These are phyloP conservation scores for Wickerhamiella qilinensis DNA, from an alignment of 805 yeast species.

Conservation along the genomic window DNA sequence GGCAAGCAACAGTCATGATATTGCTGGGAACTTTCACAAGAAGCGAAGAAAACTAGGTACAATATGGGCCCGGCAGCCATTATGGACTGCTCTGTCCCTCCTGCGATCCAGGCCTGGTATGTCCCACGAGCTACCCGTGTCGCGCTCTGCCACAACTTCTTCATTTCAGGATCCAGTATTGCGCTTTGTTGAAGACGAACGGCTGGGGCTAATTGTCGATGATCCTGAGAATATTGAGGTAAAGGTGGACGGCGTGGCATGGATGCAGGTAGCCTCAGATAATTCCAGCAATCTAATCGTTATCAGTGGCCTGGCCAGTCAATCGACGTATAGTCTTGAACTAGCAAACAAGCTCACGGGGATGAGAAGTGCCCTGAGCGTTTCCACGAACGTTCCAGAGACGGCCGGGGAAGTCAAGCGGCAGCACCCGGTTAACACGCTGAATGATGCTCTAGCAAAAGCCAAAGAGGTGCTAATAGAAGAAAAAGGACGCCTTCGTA, in stretches of 20 bases:
- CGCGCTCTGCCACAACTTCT: neutral
- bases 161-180: constrained; percentile 17
- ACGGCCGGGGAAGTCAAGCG: constrained; percentile 23
- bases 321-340: constrained; percentile 46
- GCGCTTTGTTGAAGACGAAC: constrained; percentile 20
- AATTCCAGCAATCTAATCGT: constrained; percentile 36
- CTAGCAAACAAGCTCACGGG: constrained; percentile 23
- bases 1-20: no score
- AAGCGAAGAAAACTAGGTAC: constrained; percentile 11
- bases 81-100: constrained; percentile 22
- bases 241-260: constrained; percentile 45
- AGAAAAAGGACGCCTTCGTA: constrained; percentile 41
- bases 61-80: constrained; percentile 18
- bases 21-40: no score
- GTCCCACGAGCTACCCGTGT: no score
- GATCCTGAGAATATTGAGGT: constrained; percentile 21
- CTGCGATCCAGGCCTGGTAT: constrained; percentile 19
- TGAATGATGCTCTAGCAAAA: constrained; percentile 48
- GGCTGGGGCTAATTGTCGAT: constrained; percentile 8
- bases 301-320: constrained; percentile 48
- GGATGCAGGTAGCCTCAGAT: constrained; percentile 41
- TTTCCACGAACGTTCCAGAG: constrained; percentile 12
- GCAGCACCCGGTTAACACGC: constrained; percentile 41
- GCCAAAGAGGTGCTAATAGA: constrained; percentile 43
- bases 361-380: constrained; percentile 8